Base-by-base conservation (phyloP, 1,284 basidiomycete genomes). In the Microbotryum violaceum region DNA sequence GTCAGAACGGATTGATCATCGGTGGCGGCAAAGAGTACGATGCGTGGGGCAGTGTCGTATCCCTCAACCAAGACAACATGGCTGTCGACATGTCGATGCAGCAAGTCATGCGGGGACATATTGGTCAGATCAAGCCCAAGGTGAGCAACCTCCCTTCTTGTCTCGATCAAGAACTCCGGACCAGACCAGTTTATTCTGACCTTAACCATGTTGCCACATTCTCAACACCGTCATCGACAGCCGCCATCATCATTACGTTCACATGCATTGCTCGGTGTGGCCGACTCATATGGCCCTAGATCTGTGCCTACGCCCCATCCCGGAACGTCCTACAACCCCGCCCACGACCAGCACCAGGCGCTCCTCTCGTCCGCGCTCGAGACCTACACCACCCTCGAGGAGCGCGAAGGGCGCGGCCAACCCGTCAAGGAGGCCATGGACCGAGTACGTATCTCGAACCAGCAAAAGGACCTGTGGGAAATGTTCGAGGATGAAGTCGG, bases 291-390 rank as follows among this genome's bases (percentile, higher is more conserved):
- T 5, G 49, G 55, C 2, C 68, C 73, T 0, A 82, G 86, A 5
- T 86, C 89, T 0, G 81, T 93, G 2, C 75, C 82, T 1, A 75
- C 83, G 7, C 94, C 94, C 0, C 89, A 90, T 67, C 84, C 85
- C 31, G 94, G 94, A 21, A 82, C 86, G 7, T 93, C 90, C n/a
- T 97, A 98, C 77, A 97, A 97, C 75, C 94, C 94, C 0, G 83
- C 85, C 0, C 83, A 82, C 18, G 80, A 82, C 10, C 83, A 86
- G 1, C 90, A 97, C 74, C 82, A 85, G 61, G 83, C 83, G 51
- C 82, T 97, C 3, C 76, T 98, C 20, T 78, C 82, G 16, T 73
- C 81, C 54, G 93, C 91, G 0, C 81, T 65, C 57, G 56, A 61
- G 6, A 60, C 60, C 33, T 63, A 69, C 57, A 51, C 59, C 20